Conservation (phyloP, 352 stramenopile genomes). For the Saprolegnia diclina region DNA sequence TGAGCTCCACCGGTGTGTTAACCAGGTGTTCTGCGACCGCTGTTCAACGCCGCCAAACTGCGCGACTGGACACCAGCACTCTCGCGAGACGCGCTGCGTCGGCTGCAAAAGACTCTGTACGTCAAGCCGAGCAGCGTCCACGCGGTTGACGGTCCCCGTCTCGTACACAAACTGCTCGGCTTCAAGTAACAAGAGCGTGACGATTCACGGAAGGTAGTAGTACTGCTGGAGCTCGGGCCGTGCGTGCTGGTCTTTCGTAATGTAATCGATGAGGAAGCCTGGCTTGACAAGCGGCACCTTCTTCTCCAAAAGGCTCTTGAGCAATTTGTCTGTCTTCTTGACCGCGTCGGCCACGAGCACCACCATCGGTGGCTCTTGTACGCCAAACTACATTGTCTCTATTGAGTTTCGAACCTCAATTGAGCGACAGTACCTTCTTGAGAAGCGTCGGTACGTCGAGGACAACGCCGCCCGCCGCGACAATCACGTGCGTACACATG, state of each 20-base stretch:
- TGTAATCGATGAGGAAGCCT: constrained; percentile 77
- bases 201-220: background rate
- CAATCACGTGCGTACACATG: constrained; percentile 76
- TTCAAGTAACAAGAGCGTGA: constrained; percentile 7
- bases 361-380: constrained; percentile 23
- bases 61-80: background rate
- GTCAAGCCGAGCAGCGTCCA: background rate
- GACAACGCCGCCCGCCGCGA: constrained; percentile 48
- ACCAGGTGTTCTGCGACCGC: background rate
- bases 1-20: too few relatives aligned
- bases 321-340: constrained; percentile 37
- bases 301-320: constrained; percentile 62
- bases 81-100: background rate
- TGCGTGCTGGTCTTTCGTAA: constrained; percentile 73
- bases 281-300: constrained; percentile 71
- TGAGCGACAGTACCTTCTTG: background rate
- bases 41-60: background rate
- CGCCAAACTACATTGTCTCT: background rate
- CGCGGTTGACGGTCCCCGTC: background rate
- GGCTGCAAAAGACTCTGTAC: background rate
- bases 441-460: constrained; percentile 25
- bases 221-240: constrained; percentile 31
- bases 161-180: background rate
- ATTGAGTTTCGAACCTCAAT: background rate
- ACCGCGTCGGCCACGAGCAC: constrained; percentile 39